Conservation (phyloP, 2,329 filamentous ascomycete species). For the Ascocoryne sarcoides region DNA sequence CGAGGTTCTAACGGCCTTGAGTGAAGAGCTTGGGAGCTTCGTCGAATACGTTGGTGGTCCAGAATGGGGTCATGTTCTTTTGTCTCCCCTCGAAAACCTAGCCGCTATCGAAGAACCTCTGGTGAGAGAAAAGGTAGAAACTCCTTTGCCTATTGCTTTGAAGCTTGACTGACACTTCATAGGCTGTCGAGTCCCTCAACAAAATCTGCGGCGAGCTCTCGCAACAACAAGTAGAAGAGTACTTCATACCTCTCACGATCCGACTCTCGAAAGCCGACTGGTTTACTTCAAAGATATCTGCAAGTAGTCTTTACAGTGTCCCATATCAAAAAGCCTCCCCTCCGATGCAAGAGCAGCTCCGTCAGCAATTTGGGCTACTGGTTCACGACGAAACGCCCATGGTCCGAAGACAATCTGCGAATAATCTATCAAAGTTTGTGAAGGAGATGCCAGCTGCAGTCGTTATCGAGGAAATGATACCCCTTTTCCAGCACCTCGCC, state of each 20-base stretch:
- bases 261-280: constrained; percentile 98
- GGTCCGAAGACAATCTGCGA: constrained; percentile 94
- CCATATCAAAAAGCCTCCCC: constrained; percentile 88
- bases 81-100: constrained; percentile 94
- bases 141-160: background rate
- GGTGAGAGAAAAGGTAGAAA: constrained; percentile 85
- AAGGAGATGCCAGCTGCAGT: constrained; percentile 90
- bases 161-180: background rate
- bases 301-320: constrained; percentile 86
- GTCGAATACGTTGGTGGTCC: constrained; percentile 96
- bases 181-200: constrained; percentile 98
- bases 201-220: constrained; percentile 96
- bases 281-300: constrained; percentile 99
- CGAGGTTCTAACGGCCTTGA: constrained; percentile 92
- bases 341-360: constrained; percentile 80
- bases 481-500: constrained; percentile 93
- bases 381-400: constrained; percentile 99
- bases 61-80: constrained; percentile 87
- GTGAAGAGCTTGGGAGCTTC: constrained; percentile 92
- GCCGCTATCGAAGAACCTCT: constrained; percentile 97
- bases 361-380: constrained; percentile 83
- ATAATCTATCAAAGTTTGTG: constrained; percentile 93
- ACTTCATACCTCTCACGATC: constrained; percentile 91
- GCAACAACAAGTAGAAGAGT: constrained; percentile 86
- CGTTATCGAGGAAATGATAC: constrained; percentile 98